Evolutionary conservation across 2,329 filamentous ascomycete species (phyloP).

Genomic region (Sporothrix curviconia): DNA sequence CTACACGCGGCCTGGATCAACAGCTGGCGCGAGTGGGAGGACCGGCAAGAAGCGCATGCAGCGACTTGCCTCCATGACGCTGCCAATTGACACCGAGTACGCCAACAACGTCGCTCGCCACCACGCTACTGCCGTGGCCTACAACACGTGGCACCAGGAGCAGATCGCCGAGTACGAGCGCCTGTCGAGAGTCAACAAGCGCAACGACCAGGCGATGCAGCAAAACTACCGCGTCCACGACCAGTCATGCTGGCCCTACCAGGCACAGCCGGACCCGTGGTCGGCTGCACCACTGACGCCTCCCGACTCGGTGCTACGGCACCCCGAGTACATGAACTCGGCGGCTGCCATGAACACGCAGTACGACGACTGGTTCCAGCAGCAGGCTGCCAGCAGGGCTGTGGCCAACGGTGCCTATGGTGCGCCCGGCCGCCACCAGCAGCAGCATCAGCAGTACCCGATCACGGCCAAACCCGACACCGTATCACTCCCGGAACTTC

Average conservation of each 20-base stretch:
- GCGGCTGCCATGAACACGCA: constrained; percentile 47
- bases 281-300: constrained; percentile 46
- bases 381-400: constrained; percentile 35
- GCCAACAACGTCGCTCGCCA: constrained; percentile 20
- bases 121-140: constrained; percentile 30
- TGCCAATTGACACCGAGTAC: constrained; percentile 41
- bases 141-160: constrained; percentile 45
- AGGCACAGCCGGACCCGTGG: constrained; percentile 32
- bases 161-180: constrained; percentile 50
- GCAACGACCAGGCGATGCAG: constrained; percentile 24
- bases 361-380: constrained; percentile 53
- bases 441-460: constrained; percentile 8
- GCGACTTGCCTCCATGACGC: constrained; percentile 42
- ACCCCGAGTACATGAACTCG: constrained; percentile 52
- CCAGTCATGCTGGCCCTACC: constrained; percentile 32
- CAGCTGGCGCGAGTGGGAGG: constrained; percentile 53
- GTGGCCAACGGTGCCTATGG: constrained; percentile 23
- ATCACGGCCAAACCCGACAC: constrained; percentile 22
- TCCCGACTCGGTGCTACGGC: constrained; percentile 55
- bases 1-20: constrained; percentile 56
- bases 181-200: constrained; percentile 37
- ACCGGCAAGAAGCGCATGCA: constrained; percentile 47
- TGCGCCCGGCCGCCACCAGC: constrained; percentile 23
- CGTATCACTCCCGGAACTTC: constrained; percentile 40
- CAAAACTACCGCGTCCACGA: constrained; percentile 32